These are phyloP conservation scores for Carex myosuroides DNA, from an alignment of 176 grass and related monocot genomes.

Conservation along the genomic window DNA sequence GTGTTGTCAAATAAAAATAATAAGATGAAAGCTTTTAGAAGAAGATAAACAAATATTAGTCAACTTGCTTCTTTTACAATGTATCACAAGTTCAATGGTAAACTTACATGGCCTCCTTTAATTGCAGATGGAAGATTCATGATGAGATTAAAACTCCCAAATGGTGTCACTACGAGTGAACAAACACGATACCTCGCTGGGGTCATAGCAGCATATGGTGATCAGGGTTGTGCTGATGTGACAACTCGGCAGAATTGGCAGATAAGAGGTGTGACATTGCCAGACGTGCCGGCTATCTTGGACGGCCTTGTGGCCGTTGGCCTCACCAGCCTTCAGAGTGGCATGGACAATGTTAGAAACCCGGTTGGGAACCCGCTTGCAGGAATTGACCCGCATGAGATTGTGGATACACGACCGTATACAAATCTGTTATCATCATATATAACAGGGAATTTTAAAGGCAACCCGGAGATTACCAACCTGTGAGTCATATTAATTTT, in stretches of 20 bases:
- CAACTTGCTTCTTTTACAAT: not conserved
- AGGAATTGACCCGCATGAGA: conserved; percentile 78
- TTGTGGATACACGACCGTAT: conserved; percentile 86
- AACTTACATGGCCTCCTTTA: not conserved
- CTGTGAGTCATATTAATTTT: conserved; percentile 38
- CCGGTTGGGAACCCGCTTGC: conserved; percentile 95
- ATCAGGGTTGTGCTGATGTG: conserved; percentile 79
- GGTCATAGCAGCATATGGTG: conserved; percentile 73
- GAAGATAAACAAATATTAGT: not conserved
- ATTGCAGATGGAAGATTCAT: conserved; percentile 84
- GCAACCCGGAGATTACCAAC: conserved; percentile 67
- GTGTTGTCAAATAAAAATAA: not conserved
- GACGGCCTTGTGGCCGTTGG: conserved; percentile 65
- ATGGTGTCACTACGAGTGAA: conserved; percentile 93
- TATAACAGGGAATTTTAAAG: conserved; percentile 62
- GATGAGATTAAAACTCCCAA: conserved; percentile 96
- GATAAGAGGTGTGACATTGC: conserved; percentile 83
- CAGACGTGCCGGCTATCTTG: conserved; percentile 73
- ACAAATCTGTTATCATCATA: conserved; percentile 77
- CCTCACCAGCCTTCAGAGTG: conserved; percentile 92
- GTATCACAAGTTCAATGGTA: not conserved
- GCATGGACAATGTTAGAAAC: conserved; percentile 97
- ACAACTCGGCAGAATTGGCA: conserved; percentile 99
- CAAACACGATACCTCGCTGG: conserved; percentile 86
- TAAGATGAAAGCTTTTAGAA: not conserved